Evolutionary conservation across 2,329 filamentous ascomycete species (phyloP).

Genomic region (Trichoderma semiorbis): DNA sequence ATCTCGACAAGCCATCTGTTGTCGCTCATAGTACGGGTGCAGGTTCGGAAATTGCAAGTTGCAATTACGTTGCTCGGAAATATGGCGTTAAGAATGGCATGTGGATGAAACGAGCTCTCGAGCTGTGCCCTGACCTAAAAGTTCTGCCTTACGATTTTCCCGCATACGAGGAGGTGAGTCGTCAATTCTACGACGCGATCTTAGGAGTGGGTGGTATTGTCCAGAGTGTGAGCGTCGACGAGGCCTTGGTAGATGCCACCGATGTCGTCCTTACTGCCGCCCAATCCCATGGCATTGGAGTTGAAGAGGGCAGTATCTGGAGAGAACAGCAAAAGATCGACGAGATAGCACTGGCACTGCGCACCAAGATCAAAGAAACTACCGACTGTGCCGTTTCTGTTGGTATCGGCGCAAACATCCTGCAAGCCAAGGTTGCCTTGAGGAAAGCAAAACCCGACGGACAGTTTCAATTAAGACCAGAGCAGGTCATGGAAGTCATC

Average conservation of each 20-base stretch:
- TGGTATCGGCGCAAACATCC: conserved; percentile 85
- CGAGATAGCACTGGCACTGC: conserved; percentile 60
- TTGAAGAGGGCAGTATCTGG: conserved; percentile 66
- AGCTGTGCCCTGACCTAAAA: conserved; percentile 80
- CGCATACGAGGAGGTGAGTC: conserved; percentile 88
- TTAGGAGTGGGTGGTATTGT: conserved; percentile 76
- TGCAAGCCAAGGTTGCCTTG: conserved; percentile 86
- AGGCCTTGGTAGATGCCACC: conserved; percentile 84
- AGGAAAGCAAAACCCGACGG: conserved; percentile 92
- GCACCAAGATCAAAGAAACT: conserved; percentile 65
- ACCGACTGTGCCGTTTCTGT: conserved; percentile 89
- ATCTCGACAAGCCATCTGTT: conserved; percentile 73
- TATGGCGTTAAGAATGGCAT: conserved; percentile 95
- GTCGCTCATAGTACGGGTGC: conserved; percentile 83
- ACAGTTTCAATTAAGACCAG: conserved; percentile 81
- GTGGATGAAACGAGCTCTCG: conserved; percentile 94
- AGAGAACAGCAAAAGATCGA: conserved; percentile 78
- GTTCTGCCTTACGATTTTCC: conserved; percentile 95
- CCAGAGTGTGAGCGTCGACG: conserved; percentile 95
- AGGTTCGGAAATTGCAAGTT: conserved; percentile 94
- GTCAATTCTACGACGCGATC: conserved; percentile 81
- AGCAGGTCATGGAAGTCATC: conserved; percentile 73
- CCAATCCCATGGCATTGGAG: conserved; percentile 60
- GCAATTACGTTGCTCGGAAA: conserved; percentile 85
- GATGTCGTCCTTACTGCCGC: conserved; percentile 61